A percentile compares a stretch with the other conserved stretches of the same genome.
These are phyloP conservation scores for Taphrina sp. DNA, from an alignment of 1,139 yeast species.

Conservation along the genomic window DNA sequence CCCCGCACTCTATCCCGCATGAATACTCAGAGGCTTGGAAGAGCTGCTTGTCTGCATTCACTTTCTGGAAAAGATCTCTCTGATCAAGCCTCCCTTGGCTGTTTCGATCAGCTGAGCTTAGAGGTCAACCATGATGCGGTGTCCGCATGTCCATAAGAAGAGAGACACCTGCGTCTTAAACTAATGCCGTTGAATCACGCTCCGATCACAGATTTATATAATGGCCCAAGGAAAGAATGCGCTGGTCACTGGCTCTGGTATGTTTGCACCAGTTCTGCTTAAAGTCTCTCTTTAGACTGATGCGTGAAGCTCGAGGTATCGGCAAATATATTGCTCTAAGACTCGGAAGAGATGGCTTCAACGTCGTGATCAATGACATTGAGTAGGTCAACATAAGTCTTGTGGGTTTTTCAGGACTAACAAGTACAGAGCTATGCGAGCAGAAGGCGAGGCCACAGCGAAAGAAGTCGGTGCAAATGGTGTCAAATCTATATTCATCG, in stretches of 20 bases:
- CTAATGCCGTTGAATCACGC: no score
- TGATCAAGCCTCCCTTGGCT: no score
- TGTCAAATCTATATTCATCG: background rate
- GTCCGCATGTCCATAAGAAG: no score
- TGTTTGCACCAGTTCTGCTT: background rate
- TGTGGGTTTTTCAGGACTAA: background rate
- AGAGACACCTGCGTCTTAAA: no score
- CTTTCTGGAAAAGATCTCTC: no score
- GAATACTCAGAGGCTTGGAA: no score
- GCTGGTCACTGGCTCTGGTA: background rate
- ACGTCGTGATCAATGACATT: background rate
- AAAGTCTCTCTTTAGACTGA: background rate
- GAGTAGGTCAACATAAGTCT: background rate
- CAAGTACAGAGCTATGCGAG: background rate
- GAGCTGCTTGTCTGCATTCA: no score
- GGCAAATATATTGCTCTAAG: slow-evolving; percentile 1
- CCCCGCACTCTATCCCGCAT: no score
- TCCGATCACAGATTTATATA: no score
- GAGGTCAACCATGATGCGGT: no score
- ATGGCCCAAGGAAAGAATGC: background rate
- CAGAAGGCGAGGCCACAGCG: background rate
- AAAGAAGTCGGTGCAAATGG: background rate
- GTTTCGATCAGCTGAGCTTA: no score
- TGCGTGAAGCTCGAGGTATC: slow-evolving; percentile 3
- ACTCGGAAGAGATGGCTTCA: slow-evolving; percentile 1